Conservation (phyloP, 331 rosid genomes). For the Malus hybrid region DNA sequence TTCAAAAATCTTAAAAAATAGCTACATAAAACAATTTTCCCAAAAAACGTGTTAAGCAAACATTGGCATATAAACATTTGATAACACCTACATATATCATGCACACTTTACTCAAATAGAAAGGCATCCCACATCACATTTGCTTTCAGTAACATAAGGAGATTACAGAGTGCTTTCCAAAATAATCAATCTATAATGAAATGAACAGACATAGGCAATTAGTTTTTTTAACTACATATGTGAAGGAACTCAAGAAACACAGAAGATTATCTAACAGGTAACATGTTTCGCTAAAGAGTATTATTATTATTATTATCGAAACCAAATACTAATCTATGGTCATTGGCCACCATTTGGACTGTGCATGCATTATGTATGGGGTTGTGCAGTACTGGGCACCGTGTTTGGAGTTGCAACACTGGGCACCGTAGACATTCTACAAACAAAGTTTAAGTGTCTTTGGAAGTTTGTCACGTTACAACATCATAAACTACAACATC, state of each 20-base stretch:
- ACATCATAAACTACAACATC: background rate
- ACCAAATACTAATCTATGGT: background rate
- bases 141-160: background rate
- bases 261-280: background rate
- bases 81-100: background rate
- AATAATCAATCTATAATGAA: background rate
- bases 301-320: background rate
- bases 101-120: background rate
- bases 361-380: background rate
- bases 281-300: background rate
- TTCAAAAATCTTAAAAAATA: constrained; percentile 4
- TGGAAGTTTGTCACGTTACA: background rate
- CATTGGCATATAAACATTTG: background rate
- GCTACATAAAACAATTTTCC: background rate
- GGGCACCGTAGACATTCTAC: background rate
- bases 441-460: background rate
- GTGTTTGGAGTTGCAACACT: no score
- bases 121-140: background rate
- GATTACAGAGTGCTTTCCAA: background rate
- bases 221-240: background rate
- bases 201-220: background rate
- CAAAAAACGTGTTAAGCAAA: background rate
- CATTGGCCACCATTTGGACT: background rate
- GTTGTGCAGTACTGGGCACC: no score
- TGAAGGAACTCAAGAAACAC: background rate